Evolutionary conservation across 352 stramenopile genomes (phyloP).

Genomic region (Pythium pectinolyticum): DNA sequence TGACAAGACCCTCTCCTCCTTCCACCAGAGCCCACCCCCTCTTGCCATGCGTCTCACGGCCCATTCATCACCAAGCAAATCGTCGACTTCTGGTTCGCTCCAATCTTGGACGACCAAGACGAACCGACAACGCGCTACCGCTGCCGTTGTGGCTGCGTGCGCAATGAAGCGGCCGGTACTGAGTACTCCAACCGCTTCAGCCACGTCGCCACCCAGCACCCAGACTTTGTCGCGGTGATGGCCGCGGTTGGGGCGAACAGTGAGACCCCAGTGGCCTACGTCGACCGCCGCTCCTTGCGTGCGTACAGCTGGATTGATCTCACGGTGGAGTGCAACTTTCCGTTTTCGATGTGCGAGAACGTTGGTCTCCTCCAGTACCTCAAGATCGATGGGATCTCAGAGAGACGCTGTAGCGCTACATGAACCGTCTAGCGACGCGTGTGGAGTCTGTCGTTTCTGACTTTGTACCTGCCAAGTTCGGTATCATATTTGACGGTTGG

Average conservation of each 20-base stretch:
- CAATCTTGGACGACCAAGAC: neutral
- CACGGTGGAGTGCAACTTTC: slow-evolving; percentile 5
- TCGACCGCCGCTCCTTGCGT: neutral
- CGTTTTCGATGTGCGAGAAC: slow-evolving; percentile 9
- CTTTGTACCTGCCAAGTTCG: slow-evolving; percentile 6
- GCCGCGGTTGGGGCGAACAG: neutral
- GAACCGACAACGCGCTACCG: neutral
- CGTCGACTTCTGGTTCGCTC: slow-evolving; percentile 2
- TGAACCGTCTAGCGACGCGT: neutral
- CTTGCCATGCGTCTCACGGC: slow-evolving; percentile 1
- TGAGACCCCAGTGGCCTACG: neutral
- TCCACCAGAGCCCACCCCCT: neutral
- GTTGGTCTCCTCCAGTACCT: neutral
- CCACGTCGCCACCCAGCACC: neutral
- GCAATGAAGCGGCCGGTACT: neutral
- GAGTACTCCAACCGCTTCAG: neutral
- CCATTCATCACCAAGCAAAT: neutral
- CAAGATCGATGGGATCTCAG: slow-evolving; percentile 9
- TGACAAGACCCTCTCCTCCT: too few species aligned
- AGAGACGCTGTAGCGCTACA: neutral
- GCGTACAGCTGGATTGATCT: slow-evolving; percentile 5
- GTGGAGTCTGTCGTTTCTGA: slow-evolving; percentile 1
- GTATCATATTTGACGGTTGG: slow-evolving; percentile 17
- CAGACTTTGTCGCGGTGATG: neutral
- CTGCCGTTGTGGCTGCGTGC: neutral